These are phyloP conservation scores for Calonectria leucothoes DNA, from an alignment of 2,329 filamentous ascomycete genomes.

Conservation along the genomic window DNA sequence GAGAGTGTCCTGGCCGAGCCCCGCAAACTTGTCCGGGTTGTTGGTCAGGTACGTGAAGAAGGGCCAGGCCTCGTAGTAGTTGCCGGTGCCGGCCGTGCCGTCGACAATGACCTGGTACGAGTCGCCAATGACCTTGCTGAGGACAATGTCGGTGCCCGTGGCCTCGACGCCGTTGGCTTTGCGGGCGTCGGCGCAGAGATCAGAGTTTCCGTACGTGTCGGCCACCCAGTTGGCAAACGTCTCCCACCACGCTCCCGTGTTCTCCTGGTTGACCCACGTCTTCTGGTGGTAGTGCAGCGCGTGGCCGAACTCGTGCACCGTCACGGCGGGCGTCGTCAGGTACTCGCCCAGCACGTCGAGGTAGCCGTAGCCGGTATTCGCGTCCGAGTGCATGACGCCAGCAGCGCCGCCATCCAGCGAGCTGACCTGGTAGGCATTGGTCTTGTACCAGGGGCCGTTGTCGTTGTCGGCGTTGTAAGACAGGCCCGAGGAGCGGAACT, in stretches of 20 bases:
- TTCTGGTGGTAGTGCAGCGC: constrained; percentile 58
- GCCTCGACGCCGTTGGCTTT: constrained; percentile 47
- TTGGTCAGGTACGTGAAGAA: constrained; percentile 61
- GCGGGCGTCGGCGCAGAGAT: constrained; percentile 55
- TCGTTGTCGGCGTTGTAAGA: constrained; percentile 49
- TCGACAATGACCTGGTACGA: constrained; percentile 62
- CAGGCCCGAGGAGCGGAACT: constrained; percentile 53
- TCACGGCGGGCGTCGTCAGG: constrained; percentile 52
- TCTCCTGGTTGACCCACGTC: constrained; percentile 56
- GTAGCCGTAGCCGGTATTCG: constrained; percentile 52
- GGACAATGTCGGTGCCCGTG: constrained; percentile 53
- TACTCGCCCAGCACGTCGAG: constrained; percentile 56
- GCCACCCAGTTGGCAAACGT: constrained; percentile 62
- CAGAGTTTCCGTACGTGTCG: constrained; percentile 59
- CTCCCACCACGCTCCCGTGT: constrained; percentile 64
- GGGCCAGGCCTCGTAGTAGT: constrained; percentile 65
- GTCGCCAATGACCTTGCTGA: constrained; percentile 58
- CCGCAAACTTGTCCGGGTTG: constrained; percentile 58
- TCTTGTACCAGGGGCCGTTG: constrained; percentile 56
- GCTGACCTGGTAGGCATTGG: constrained; percentile 57
- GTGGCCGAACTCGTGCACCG: constrained; percentile 63
- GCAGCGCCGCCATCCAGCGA: constrained; percentile 51
- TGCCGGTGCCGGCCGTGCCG: constrained; percentile 52
- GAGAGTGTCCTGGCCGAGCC: constrained; percentile 54
- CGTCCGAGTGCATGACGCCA: constrained; percentile 56